Base-by-base conservation (phyloP, 163 green algal species). In the Trebouxia gelatinosa region DNA sequence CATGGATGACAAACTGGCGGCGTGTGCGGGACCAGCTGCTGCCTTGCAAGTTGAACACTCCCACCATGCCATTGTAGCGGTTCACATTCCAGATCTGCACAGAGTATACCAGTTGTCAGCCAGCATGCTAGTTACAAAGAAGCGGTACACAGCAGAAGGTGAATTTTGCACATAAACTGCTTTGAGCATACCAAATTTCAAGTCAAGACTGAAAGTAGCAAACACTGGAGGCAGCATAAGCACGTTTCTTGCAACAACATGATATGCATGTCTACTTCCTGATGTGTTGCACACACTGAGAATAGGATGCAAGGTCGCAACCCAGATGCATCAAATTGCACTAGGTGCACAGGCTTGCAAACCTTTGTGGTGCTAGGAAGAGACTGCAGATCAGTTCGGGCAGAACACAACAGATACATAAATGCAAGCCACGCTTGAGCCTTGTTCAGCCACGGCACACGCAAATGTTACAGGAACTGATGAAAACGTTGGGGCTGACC, bases 1-100 rank as follows among this genome's bases (percentile, higher is more conserved):
- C 81, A 62, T 97, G 91, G 35, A 88, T 84, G 48, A 86, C 59
- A 80, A 97, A 98, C 78, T 91, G 89, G 51, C 94, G 89, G 51
- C 82, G 81, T 6, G n/a, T 75, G 58, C 94, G 87, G 79, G 94
- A 88, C 92, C 93, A 98, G 48, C 82, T 88, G 5, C 88, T 82
- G 31, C 95, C 95, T 86, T 99, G 95, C 34, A 97, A 74, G 85
- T 98, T 94, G 86, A 98, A 97, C 4, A 91, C 87, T 1, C 86
- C 95, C 66, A 99, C 89, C 39, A 98, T 79, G 37, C 89, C 92
- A 11, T 72, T 89, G 29, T 82, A 84, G 2, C 62, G 21, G 86
- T 98, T 98, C 1, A 84, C 31, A 78, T 97, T 98, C 94, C 94
- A 98, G n/a, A 98, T 86, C 90, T 97, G 87, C 46, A 75, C 0